Conservation (phyloP, 495 filamentous ascomycete species). For the Opeltia flavorubescens region DNA sequence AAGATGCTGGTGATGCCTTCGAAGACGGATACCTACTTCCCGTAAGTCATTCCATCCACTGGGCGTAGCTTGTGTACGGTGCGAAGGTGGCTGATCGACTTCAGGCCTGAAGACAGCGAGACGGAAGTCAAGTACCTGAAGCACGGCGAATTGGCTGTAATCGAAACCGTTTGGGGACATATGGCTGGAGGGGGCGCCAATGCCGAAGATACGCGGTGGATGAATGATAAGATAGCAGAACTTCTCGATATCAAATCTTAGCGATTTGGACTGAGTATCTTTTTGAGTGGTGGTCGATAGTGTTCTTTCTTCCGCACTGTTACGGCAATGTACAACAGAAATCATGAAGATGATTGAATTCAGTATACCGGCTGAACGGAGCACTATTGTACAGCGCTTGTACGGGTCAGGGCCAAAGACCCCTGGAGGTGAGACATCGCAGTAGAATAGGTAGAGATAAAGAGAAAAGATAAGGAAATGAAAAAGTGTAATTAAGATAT, state of each 20-base stretch:
- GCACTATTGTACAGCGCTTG: too few species aligned
- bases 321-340: too few species aligned
- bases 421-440: too few species aligned
- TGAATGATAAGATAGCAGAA: constrained; percentile 16
- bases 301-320: too few species aligned
- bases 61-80: background rate
- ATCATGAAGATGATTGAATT: too few species aligned
- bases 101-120: constrained; percentile 22
- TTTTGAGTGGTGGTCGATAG: too few species aligned
- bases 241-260: constrained; percentile 10
- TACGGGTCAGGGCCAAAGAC: too few species aligned
- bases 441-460: too few species aligned
- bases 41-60: constrained; percentile 4
- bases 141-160: constrained; percentile 23
- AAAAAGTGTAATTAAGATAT: too few species aligned
- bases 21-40: constrained; percentile 33
- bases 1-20: constrained; percentile 30
- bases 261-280: too few species aligned
- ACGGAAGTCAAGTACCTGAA: constrained; percentile 27
- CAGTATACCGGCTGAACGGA: too few species aligned
- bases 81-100: background rate
- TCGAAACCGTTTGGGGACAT: constrained; percentile 35
- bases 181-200: constrained; percentile 28
- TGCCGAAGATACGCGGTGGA: constrained; percentile 26
- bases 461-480: too few species aligned